phyloP scores from a whole-genome alignment of 306 rosid species.

The Sicyos baderoa region DNA sequence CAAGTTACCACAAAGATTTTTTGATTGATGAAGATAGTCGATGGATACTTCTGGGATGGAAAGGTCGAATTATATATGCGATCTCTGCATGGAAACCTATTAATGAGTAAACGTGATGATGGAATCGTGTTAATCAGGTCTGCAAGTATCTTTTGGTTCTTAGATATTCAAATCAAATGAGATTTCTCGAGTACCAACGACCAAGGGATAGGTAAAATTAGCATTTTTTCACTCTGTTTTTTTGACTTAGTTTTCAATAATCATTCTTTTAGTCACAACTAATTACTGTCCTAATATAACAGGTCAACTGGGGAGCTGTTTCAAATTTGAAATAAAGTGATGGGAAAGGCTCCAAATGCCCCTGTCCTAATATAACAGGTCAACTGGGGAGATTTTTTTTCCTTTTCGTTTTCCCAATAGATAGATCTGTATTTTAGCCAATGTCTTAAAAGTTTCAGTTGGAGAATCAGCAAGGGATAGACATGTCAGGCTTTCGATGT shows the following conservation, averaged over 20 bases:
- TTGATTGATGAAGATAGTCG: constrained; percentile 69
- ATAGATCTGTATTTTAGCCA: constrained; percentile 1
- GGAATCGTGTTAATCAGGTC: background rate
- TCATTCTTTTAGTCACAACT: background rate
- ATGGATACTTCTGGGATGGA: constrained; percentile 98
- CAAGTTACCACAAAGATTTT: constrained; percentile 70
- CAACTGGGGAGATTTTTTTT: no score
- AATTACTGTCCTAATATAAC: constrained; percentile 1
- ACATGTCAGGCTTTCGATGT: background rate
- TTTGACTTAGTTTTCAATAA: background rate
- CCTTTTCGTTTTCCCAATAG: background rate
- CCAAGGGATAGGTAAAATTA: constrained; percentile 13
- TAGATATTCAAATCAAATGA: constrained; percentile 13
- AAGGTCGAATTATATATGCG: constrained; percentile 73
- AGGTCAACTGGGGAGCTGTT: constrained; percentile 13
- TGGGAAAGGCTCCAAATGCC: background rate
- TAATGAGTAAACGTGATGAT: constrained; percentile 11
- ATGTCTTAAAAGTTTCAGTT: background rate
- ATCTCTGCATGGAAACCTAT: constrained; percentile 79
- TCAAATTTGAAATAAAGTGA: background rate
- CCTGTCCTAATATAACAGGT: no score
- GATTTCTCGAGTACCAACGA: background rate
- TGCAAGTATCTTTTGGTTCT: constrained; percentile 1
- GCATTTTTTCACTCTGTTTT: background rate
- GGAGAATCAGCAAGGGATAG: background rate